phyloP scores from a whole-genome alignment of 129 eudicot genomes.

The Arctium minus region DNA sequence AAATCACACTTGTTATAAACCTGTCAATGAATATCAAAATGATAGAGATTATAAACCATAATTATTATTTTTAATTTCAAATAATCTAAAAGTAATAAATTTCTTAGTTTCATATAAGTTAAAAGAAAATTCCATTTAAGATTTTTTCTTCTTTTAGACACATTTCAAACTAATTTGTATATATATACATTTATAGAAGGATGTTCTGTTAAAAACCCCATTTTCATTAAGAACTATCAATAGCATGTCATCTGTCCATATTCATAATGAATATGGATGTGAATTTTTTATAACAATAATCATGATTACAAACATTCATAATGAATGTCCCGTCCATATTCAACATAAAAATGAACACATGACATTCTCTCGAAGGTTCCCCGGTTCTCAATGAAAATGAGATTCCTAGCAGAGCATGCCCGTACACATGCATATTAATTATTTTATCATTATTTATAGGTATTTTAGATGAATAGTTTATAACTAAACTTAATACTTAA shows the following conservation, averaged over 20 bases:
- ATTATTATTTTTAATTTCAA: background rate
- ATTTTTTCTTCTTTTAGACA: too few species aligned
- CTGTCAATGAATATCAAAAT: slow-evolving; percentile 8
- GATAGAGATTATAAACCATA: background rate
- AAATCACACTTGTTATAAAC: slow-evolving; percentile 6
- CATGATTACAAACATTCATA: background rate
- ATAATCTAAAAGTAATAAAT: background rate
- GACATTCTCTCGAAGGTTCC: too few species aligned
- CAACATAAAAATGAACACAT: background rate
- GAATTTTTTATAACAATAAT: too few species aligned
- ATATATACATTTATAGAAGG: too few species aligned
- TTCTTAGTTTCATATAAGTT: too few species aligned
- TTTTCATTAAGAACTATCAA: background rate
- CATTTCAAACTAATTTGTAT: too few species aligned
- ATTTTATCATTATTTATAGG: background rate
- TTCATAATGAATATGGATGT: background rate
- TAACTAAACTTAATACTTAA: background rate
- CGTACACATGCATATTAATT: too few species aligned
- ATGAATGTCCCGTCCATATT: too few species aligned
- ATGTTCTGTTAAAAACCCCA: too few species aligned
- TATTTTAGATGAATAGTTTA: background rate
- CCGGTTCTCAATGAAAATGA: background rate
- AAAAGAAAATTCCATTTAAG: too few species aligned
- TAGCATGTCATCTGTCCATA: background rate
- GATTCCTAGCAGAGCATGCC: too few species aligned